Evolutionary conservation across 768 basidiomycete species (phyloP), one percentile per base, ranked within the genome.

Genomic region (Pleurotus djamor): DNA sequence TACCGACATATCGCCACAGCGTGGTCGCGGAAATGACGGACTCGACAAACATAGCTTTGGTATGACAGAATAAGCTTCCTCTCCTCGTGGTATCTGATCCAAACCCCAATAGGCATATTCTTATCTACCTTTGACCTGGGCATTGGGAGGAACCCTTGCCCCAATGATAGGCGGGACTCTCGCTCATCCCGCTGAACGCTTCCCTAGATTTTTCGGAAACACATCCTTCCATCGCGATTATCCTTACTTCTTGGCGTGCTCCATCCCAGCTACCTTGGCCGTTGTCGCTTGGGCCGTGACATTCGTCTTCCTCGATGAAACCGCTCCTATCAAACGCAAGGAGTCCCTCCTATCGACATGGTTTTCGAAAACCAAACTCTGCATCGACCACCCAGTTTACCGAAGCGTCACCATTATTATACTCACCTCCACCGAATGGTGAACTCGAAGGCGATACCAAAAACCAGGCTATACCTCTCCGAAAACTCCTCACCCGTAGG

Each of bases 1-100:
- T 13, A 17, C 32, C 67, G 68, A 67, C 34, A 41, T 64, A 68
- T 12, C 68, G 69, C 50, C 69, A 69, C 47, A 68, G 72, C 51
- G 80, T 83, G 71, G 71, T 85, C 60, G 78, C 74, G 4, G 86
- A 87, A 65, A 79, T 87, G 35, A 85, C 84, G 1, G 84, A 87
- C 60, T 69, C 78, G 0, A 79, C 80, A 1, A 86, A 85, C 61
- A 71, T 83, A 14, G 72, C 83, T 5, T 41, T 43, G 41, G 54
- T 33, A 28, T 28, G 21, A 28, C 21, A 28, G 21, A 28, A 28
- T 28, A 12, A 56, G 17, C n/a, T 32, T n/a, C 7, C 28, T 48
- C 50, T 61, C 9, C 10, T 33, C 50, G 17, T 5, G 13, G 4
- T 41, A 32, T 2, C n/a, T 56, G 17, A 56, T 2, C 72, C 76